Conservation (phyloP, 306 rosid species). For the Ziziphus jujuba region DNA sequence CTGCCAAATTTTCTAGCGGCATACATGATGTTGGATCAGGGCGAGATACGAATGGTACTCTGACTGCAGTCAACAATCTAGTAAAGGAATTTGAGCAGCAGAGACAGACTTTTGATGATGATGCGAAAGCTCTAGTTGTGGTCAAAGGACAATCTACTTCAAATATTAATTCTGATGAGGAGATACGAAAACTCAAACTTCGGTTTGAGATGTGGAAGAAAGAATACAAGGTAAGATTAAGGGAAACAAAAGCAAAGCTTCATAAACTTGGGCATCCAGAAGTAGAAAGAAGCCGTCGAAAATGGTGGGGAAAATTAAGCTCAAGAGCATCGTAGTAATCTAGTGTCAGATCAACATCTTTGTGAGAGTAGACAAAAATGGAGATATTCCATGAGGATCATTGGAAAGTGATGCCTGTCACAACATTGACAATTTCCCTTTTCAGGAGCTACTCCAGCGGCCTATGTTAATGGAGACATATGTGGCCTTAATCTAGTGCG, state of each 20-base stretch:
- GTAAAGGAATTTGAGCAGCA: slow-evolving; percentile 77
- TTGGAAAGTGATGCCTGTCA: slow-evolving; percentile 21
- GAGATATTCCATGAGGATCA: slow-evolving; percentile 22
- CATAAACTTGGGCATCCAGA: slow-evolving; percentile 51
- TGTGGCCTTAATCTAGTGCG: slow-evolving; percentile 14
- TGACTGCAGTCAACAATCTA: slow-evolving; percentile 52
- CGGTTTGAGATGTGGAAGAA: slow-evolving; percentile 84
- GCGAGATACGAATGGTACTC: slow-evolving; percentile 54
- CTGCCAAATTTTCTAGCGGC: slow-evolving; percentile 46
- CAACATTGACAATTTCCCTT: slow-evolving; percentile 25
- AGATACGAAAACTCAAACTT: slow-evolving; percentile 58
- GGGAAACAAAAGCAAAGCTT: slow-evolving; percentile 60
- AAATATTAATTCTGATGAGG: slow-evolving; percentile 45
- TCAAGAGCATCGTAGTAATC: slow-evolving; percentile 39
- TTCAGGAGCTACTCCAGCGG: slow-evolving; percentile 25
- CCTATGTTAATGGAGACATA: slow-evolving; percentile 22
- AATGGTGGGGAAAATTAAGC: slow-evolving; percentile 82
- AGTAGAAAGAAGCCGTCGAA: slow-evolving; percentile 53
- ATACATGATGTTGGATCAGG: slow-evolving; percentile 41
- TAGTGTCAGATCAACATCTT: slow-evolving; percentile 11
- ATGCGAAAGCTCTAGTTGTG: slow-evolving; percentile 59
- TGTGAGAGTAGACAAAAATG: slow-evolving; percentile 22
- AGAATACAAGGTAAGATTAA: slow-evolving; percentile 72
- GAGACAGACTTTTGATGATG: slow-evolving; percentile 61
- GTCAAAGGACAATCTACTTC: slow-evolving; percentile 46